These are phyloP conservation scores for Amanita exitialis DNA, from an alignment of 768 basidiomycete species.

Conservation along the genomic window DNA sequence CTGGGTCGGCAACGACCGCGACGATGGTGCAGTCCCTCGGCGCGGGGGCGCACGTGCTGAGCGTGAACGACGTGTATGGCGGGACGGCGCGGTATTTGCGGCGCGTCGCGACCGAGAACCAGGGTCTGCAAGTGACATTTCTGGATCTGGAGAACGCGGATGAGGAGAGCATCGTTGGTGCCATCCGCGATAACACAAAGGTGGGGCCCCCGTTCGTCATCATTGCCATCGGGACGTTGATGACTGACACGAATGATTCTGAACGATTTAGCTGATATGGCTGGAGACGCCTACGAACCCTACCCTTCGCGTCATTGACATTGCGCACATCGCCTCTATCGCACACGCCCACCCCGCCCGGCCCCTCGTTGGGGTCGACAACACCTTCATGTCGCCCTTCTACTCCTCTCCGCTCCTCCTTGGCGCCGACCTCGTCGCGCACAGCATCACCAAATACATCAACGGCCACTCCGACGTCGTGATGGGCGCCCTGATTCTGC, in stretches of 20 bases:
- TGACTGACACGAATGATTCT: not conserved
- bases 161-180: slow-evolving; percentile 52
- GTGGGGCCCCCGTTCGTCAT: slow-evolving; percentile 40
- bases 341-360: slow-evolving; percentile 49
- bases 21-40: slow-evolving; percentile 73
- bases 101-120: slow-evolving; percentile 49
- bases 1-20: slow-evolving; percentile 81
- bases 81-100: slow-evolving; percentile 85
- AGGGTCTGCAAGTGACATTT: slow-evolving; percentile 66
- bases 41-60: slow-evolving; percentile 66
- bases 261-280: slow-evolving; percentile 68
- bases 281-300: slow-evolving; percentile 96
- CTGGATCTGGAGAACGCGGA: slow-evolving; percentile 67
- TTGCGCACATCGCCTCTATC: slow-evolving; percentile 58
- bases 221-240: too few relatives aligned
- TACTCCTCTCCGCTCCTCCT: slow-evolving; percentile 81
- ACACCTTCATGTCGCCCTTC: slow-evolving; percentile 90
- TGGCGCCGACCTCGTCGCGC: slow-evolving; percentile 79
- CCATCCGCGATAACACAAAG: slow-evolving; percentile 74
- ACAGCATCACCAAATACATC: slow-evolving; percentile 84
- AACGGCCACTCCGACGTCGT: slow-evolving; percentile 93
- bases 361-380: slow-evolving; percentile 85
- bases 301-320: slow-evolving; percentile 78
- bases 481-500: slow-evolving; percentile 77
- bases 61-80: slow-evolving; percentile 91